Evolutionary conservation across 2,329 filamentous ascomycete species (phyloP), one percentile per base, ranked within the genome.

Genomic region (Aspergillus pseudoviridinutans): DNA sequence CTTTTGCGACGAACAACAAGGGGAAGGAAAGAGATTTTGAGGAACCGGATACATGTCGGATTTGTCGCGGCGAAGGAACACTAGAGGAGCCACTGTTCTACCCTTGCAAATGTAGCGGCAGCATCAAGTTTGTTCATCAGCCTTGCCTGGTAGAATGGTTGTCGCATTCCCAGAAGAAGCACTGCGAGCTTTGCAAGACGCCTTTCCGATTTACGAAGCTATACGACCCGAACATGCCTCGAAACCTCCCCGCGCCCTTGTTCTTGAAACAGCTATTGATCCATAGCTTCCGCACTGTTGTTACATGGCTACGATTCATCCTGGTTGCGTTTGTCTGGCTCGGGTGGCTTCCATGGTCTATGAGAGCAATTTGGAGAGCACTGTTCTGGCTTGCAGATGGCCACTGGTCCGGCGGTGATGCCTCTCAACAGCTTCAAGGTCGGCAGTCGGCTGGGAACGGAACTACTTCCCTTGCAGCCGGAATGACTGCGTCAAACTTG

Each of bases 101-200:
- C 71, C 94, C 94, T 5, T 99, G 94, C 87, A 97, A 97, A 80
- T 99, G 94, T 79, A 97, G 91, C 71, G 94, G 94, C 57, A 97
- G 93, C 77, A 99, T 99, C 79, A 97, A 96, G 79, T 96, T 89
- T 70, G 94, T 99, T 60, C 94, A 99, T 74, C 94, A 99, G 76
- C 90, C 95, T 73, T 99, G 94, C 74, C 79, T 99, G 76, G 96
- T 99, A 89, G 92, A 97, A 76, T 99, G 94, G 94, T 82, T 99
- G 24, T 93, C 92, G 51, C 95, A 99, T 75, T 97, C 94, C 1
- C 92, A 99, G 74, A 99, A 99, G 84, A 97, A 97, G 76, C 90
- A 99, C 80, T 99, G 95, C 81, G 94, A 99, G 79, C 87, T 99
- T 38, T 99, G 94, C 86, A 99, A 99, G 79, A 99, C 94, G 2